Evolutionary conservation across 768 basidiomycete genomes (phyloP).

Genomic region (Hygrocybe coccinea): DNA sequence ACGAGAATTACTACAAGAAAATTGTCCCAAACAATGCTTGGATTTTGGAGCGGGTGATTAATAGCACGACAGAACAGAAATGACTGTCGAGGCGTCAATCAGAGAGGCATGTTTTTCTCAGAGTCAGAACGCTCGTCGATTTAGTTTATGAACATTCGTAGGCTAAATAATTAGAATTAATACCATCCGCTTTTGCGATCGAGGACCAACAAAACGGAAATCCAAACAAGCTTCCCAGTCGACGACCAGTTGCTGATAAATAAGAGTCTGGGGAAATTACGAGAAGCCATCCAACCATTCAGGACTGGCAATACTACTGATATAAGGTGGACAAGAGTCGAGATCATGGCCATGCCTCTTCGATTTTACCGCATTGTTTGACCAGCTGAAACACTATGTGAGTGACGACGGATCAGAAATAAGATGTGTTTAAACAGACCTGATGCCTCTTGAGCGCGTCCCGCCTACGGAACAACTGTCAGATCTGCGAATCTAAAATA

Average conservation of each 20-base stretch:
- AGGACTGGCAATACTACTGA: background rate
- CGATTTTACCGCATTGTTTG: conserved; percentile 71
- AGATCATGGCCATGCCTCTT: conserved; percentile 41
- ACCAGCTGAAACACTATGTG: conserved; percentile 55
- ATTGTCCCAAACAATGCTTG: conserved; percentile 81
- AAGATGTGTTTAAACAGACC: conserved; percentile 37
- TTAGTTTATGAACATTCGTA: background rate
- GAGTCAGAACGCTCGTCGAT: background rate
- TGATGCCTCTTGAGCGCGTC: conserved; percentile 85
- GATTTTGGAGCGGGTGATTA: conserved; percentile 69
- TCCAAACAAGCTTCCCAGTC: too few species aligned
- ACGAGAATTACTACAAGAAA: conserved; percentile 85
- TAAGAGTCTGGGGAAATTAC: background rate
- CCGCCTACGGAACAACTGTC: conserved; percentile 33
- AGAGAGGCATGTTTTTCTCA: too few species aligned
- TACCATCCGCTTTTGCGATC: background rate
- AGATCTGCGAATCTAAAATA: background rate
- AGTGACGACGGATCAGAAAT: conserved; percentile 11
- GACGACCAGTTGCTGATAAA: too few species aligned
- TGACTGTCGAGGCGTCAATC: too few species aligned
- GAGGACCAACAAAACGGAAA: background rate
- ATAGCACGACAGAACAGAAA: conserved; percentile 2
- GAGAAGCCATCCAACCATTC: background rate
- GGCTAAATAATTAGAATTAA: background rate
- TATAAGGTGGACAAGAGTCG: conserved; percentile 16